Evolutionary conservation across 2,329 filamentous ascomycete genomes (phyloP).

Genomic region (Sporothrix variecibatus): DNA sequence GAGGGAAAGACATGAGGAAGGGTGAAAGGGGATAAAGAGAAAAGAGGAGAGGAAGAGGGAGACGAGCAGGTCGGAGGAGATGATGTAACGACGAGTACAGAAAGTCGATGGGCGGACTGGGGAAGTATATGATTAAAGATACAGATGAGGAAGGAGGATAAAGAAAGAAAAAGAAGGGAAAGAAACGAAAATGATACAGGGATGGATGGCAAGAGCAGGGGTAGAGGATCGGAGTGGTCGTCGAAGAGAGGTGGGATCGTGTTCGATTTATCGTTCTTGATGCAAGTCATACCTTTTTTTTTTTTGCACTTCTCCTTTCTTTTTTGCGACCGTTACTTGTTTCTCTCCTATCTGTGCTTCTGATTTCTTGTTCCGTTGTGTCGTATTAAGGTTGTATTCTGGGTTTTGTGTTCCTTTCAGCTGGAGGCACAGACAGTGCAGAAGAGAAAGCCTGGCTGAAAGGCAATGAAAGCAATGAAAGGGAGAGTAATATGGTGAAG

Average conservation of each 20-base stretch:
- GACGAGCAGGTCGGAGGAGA: not conserved
- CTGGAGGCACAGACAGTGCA: constrained; percentile 2
- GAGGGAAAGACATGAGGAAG: constrained; percentile 13
- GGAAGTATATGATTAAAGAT: not conserved
- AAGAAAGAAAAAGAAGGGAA: not conserved
- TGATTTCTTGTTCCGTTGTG: not conserved
- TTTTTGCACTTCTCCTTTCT: not conserved
- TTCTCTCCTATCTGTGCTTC: not conserved
- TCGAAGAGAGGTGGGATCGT: constrained; percentile 6
- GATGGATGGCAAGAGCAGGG: not conserved
- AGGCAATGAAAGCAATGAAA: not conserved
- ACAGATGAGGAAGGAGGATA: not conserved
- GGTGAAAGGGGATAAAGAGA: not conserved
- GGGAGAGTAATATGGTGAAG: not conserved
- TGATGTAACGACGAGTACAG: not conserved
- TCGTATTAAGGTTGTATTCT: not conserved
- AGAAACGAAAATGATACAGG: not conserved
- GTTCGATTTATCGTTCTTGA: not conserved
- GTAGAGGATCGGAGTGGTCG: not conserved
- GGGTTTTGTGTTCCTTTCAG: not conserved
- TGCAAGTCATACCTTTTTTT: not conserved
- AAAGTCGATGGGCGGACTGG: not conserved
- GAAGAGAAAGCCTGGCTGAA: not conserved
- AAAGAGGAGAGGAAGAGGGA: not conserved
- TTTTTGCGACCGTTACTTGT: not conserved